These are phyloP conservation scores for Umbelopsis vinacea DNA, from an alignment of 192 early-diverging fungal genomes.

Conservation along the genomic window DNA sequence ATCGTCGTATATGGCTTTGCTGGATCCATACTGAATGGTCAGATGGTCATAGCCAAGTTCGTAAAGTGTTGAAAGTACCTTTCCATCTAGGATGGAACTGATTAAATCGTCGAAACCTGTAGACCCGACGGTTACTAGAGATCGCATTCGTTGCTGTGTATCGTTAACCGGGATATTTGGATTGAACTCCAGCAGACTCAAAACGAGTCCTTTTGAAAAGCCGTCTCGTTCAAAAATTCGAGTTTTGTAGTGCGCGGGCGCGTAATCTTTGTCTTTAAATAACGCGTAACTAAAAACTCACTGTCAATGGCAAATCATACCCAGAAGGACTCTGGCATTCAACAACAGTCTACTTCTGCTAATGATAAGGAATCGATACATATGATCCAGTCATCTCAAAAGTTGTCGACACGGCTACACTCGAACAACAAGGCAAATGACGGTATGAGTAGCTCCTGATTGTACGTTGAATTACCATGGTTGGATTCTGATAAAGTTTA, in stretches of 20 bases:
- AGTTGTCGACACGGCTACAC: no score
- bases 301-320: no score
- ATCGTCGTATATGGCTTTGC: slow-evolving; percentile 34
- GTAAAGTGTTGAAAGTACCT: slow-evolving; percentile 55
- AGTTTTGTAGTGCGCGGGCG: no score
- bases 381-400: no score
- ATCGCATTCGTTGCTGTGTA: slow-evolving; percentile 27
- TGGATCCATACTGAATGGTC: slow-evolving; percentile 71
- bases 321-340: no score
- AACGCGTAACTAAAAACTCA: no score
- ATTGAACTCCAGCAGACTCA: background rate
- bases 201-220: background rate
- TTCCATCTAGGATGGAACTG: slow-evolving; percentile 40
- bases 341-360: no score
- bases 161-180: background rate
- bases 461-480: no score
- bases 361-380: no score
- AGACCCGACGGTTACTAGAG: slow-evolving; percentile 92
- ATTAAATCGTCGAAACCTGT: slow-evolving; percentile 86
- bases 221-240: no score
- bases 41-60: slow-evolving; percentile 59
- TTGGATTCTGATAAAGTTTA: background rate
- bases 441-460: background rate
- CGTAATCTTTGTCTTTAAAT: no score
- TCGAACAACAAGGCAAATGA: background rate